phyloP scores from a whole-genome alignment of 306 rosid species.

The Oemleria cerasiformis region DNA sequence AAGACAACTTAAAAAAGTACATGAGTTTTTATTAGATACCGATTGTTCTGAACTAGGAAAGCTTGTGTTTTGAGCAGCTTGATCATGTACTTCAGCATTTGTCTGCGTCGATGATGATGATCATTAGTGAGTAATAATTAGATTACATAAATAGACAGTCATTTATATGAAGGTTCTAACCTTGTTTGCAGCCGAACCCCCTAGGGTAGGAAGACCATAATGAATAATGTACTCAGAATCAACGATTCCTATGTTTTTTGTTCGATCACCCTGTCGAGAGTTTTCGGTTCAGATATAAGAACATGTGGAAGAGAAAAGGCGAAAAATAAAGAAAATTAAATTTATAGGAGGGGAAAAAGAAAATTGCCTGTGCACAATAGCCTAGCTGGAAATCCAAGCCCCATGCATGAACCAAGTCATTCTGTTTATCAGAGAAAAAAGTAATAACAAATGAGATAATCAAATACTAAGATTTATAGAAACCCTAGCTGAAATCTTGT shows the following conservation, averaged over 20 bases:
- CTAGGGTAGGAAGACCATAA: slow-evolving; percentile 46
- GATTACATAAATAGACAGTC: not conserved
- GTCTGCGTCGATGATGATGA: slow-evolving; percentile 18
- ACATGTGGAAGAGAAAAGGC: not conserved
- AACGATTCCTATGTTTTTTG: slow-evolving; percentile 41
- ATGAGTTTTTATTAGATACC: slow-evolving; percentile 14
- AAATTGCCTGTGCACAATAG: slow-evolving; percentile 40
- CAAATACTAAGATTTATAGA: too few species aligned
- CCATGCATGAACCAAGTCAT: slow-evolving; percentile 55
- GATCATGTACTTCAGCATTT: slow-evolving; percentile 6
- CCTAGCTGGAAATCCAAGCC: slow-evolving; percentile 49
- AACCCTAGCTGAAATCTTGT: too few species aligned
- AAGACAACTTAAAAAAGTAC: not conserved
- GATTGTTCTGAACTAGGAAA: slow-evolving; percentile 8
- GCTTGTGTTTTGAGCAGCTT: not conserved
- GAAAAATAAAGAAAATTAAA: not conserved
- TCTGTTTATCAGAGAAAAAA: slow-evolving; percentile 20
- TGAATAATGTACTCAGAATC: slow-evolving; percentile 49
- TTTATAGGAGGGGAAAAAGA: not conserved
- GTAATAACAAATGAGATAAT: not conserved
- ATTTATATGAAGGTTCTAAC: slow-evolving; percentile 18
- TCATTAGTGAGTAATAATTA: not conserved
- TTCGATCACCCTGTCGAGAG: slow-evolving; percentile 43
- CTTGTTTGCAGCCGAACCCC: slow-evolving; percentile 23
- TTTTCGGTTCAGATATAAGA: slow-evolving; percentile 12